Base-by-base conservation (phyloP, 257 asterid genomes). In the Solanum bulbocastanum region DNA sequence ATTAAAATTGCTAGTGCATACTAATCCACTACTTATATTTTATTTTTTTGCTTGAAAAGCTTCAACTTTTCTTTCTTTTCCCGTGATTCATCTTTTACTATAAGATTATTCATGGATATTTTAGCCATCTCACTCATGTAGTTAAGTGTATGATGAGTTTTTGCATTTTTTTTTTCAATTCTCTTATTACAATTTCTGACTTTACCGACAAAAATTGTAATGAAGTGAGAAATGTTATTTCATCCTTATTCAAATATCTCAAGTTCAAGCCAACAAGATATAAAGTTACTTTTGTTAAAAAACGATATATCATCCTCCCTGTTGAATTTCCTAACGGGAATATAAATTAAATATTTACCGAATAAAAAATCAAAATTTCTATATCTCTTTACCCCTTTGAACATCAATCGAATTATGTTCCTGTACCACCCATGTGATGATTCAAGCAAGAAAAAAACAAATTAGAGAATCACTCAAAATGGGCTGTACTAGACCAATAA, bases 321-420 rank as follows among this genome's bases (percentile, higher is more conserved):
- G 2, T 49, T 5, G 0, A 15, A 49, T 25, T 25, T 10, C 0
- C 1, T 10, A 10, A 65, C 10, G 12, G 0, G 0, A 69, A 3
- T 69, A 3, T 15, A 32, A 1, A 71, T 71, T 15, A 10, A 0
- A 49, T 49, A 15, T 52, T 52, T 52, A 6, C 0, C 23, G 1
- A 52, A 52, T 1, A 9, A 52, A 49, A 15, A 52, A 15, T 52
- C 23, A 52, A 52, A 52, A 52, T 16, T 2, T 52, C 60, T 52
- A 52, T 9, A 49, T 49, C 58, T 5, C 58, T 42, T 42, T 5
- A 49, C 8, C 22, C 3, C 1, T 1, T 49, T 15, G 58, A 49
- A 49, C 58, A 49, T 49, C 22, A 15, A 49, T 49, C 8, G 22
- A 5, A 49, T 49, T 2, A 49, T 49, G 58, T 49, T 49, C 58